A percentile compares a stretch with the other conserved stretches of the same genome.
Evolutionary conservation across 768 basidiomycete species (phyloP).

Genomic region (Boletus bicolor): DNA sequence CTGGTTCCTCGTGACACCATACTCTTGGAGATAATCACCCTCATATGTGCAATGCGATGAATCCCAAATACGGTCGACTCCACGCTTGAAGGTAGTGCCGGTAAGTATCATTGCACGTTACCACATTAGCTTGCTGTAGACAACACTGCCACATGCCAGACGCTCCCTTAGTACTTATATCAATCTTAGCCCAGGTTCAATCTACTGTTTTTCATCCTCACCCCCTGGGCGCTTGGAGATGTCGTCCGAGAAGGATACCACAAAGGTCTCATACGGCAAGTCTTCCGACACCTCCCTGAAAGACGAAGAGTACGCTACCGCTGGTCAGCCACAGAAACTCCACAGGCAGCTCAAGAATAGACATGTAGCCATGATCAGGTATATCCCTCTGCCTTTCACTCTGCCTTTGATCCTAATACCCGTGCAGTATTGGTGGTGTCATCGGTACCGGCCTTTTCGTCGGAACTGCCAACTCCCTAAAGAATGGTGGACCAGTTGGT

Average conservation of each 20-base stretch:
- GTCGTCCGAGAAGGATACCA: constrained; percentile 22
- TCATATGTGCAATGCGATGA: too few relatives aligned
- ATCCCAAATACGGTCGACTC: background rate
- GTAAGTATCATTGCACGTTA: background rate
- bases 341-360: constrained; percentile 69
- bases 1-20: background rate
- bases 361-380: constrained; percentile 83
- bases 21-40: background rate
- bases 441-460: constrained; percentile 62
- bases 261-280: background rate
- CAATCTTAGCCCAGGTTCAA: background rate
- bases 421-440: constrained; percentile 56
- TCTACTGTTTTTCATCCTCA: background rate
- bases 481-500: constrained; percentile 67
- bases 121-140: background rate
- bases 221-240: background rate
- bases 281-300: constrained; percentile 16
- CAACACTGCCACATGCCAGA: constrained; percentile 1
- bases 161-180: background rate
- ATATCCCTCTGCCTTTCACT: background rate
- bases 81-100: background rate
- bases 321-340: constrained; percentile 26
- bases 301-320: constrained; percentile 20
- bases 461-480: constrained; percentile 52
- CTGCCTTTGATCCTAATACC: background rate